Evolutionary conservation across 495 filamentous ascomycete genomes (phyloP).

Genomic region (Aspergillus taichungensis): DNA sequence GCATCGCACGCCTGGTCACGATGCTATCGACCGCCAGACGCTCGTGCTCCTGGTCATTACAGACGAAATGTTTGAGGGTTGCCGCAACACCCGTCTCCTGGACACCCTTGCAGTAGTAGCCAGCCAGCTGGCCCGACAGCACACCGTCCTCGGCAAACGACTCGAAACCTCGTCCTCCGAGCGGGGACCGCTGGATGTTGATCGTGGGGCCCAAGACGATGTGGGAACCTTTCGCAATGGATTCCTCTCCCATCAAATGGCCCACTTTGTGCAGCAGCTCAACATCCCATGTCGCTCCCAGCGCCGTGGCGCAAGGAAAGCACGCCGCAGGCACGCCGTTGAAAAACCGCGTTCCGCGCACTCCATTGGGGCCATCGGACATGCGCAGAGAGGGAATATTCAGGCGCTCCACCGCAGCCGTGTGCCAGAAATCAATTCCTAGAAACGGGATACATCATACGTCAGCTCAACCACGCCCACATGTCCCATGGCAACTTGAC

Average conservation of each 20-base stretch:
- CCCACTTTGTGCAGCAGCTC: constrained; percentile 54
- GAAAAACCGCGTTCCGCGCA: constrained; percentile 66
- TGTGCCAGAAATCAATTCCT: constrained; percentile 76
- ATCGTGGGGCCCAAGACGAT: constrained; percentile 69
- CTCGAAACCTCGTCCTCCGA: constrained; percentile 74
- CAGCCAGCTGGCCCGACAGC: constrained; percentile 59
- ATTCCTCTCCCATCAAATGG: constrained; percentile 55
- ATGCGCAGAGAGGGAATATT: constrained; percentile 61
- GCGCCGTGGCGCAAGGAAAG: constrained; percentile 59
- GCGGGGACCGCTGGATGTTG: constrained; percentile 67
- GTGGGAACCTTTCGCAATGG: constrained; percentile 60
- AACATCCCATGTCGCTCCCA: constrained; percentile 64
- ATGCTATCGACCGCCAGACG: constrained; percentile 59
- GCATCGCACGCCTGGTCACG: constrained; percentile 58
- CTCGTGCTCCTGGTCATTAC: constrained; percentile 71
- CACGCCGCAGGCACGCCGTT: constrained; percentile 59
- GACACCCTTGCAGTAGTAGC: constrained; percentile 57
- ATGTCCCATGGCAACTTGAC: constrained; percentile 70
- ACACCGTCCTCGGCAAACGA: constrained; percentile 72
- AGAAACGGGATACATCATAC: not conserved
- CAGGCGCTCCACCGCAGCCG: constrained; percentile 55
- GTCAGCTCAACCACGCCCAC: constrained; percentile 51
- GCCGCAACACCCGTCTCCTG: constrained; percentile 63
- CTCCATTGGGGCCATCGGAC: constrained; percentile 69
- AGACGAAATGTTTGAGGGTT: constrained; percentile 75